phyloP scores from a whole-genome alignment of 176 grass and related monocot genomes.

The Miscanthus lutarioriparius region DNA sequence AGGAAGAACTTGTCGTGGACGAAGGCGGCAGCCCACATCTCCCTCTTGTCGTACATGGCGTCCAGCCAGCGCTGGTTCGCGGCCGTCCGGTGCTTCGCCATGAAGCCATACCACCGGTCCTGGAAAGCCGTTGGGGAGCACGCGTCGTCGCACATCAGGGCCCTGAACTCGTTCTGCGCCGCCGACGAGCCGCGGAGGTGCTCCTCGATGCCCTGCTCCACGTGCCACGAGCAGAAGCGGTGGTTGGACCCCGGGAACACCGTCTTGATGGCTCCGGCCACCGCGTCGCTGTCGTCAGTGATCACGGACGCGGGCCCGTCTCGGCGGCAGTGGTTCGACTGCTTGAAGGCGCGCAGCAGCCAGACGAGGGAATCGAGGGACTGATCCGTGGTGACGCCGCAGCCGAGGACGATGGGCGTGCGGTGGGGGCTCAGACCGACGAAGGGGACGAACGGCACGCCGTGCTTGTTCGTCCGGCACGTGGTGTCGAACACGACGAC shows the following conservation, averaged over 20 bases:
- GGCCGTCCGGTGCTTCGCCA: neutral
- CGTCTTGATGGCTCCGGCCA: constrained; percentile 8
- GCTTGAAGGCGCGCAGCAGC: neutral
- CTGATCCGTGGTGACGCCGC: neutral
- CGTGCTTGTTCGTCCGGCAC: constrained; percentile 25
- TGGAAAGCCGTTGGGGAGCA: neutral
- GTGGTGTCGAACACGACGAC: constrained; percentile 31
- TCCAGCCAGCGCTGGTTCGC: neutral
- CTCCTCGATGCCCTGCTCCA: constrained; percentile 13
- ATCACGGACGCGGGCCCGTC: constrained; percentile 2
- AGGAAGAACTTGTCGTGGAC: constrained; percentile 27
- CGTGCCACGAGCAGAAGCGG: constrained; percentile 31
- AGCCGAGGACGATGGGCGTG: constrained; percentile 4
- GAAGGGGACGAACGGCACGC: constrained; percentile 14
- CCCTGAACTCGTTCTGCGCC: neutral
- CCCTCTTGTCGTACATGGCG: neutral
- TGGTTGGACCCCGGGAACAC: constrained; percentile 25
- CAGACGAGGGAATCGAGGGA: neutral
- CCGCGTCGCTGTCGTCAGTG: constrained; percentile 25
- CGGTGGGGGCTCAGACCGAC: constrained; percentile 25
- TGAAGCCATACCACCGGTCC: neutral
- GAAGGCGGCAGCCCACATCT: constrained; percentile 7
- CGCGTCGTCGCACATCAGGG: neutral
- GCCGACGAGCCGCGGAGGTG: constrained; percentile 5
- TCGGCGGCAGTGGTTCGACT: fast-evolving